Evolutionary conservation across 257 asterid genomes (phyloP).

Genomic region (Leptodermis oblonga): DNA sequence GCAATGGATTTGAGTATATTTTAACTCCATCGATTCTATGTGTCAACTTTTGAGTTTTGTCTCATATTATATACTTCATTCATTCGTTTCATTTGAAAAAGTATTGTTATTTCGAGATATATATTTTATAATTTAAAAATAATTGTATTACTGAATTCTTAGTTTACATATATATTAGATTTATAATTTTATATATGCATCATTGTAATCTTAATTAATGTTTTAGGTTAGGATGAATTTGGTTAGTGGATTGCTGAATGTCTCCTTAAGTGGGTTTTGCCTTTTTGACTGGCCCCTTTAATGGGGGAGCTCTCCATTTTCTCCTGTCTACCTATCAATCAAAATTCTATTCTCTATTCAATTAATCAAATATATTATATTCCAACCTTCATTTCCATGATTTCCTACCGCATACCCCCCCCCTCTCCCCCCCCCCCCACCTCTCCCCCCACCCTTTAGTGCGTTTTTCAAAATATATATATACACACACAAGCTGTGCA

Average conservation of each 20-base stretch:
- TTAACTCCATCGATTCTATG: constrained; percentile 20
- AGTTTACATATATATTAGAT: not conserved
- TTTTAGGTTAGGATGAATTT: not conserved
- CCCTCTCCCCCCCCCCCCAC: not conserved
- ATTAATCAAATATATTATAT: constrained; percentile 2
- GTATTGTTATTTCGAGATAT: too few species aligned
- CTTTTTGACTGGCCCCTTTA: constrained; percentile 31
- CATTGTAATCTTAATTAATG: too few species aligned
- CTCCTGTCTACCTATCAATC: not conserved
- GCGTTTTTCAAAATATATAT: not conserved
- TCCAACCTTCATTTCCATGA: not conserved
- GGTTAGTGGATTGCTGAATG: constrained; percentile 35
- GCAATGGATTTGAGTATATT: not conserved
- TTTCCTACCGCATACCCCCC: constrained; percentile 8
- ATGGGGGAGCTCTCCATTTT: constrained; percentile 19
- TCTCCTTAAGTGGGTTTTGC: constrained; percentile 20
- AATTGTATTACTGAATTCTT: too few species aligned
- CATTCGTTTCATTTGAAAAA: too few species aligned
- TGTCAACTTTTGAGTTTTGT: constrained; percentile 21
- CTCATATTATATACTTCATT: too few species aligned
- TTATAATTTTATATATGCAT: too few species aligned
- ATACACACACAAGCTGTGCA: not conserved
- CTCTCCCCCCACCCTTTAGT: not conserved
- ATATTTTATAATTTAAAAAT: too few species aligned
- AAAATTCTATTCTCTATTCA: not conserved